Percentiles rank a stretch among this genome's conserved stretches.
These are phyloP conservation scores for Plasmodium fragile DNA, from an alignment of 169 alveolate genomes.

Conservation along the genomic window DNA sequence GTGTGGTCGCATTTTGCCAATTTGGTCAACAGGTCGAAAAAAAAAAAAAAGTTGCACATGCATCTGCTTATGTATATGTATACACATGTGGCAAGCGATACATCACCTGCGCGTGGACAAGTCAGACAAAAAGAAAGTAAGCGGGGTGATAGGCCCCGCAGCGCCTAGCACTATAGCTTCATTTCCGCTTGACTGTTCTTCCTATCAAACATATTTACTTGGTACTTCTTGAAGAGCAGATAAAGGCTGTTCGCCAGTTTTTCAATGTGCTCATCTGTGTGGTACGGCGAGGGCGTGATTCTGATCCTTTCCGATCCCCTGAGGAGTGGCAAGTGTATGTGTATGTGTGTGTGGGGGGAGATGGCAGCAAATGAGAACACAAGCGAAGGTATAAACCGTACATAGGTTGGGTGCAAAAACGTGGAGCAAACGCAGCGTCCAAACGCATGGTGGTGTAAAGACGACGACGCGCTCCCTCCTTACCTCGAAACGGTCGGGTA, in stretches of 20 bases:
- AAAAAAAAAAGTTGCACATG: background rate
- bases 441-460: background rate
- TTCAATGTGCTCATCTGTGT: slow-evolving; percentile 85
- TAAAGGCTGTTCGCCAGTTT: slow-evolving; percentile 78
- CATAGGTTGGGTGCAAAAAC: background rate
- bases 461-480: background rate
- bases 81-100: background rate
- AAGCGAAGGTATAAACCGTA: background rate
- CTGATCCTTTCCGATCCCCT: slow-evolving; percentile 89
- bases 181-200: slow-evolving; percentile 7
- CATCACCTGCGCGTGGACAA: background rate
- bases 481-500: slow-evolving; percentile 91
- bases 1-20: background rate
- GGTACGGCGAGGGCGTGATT: slow-evolving; percentile 91
- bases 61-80: slow-evolving; percentile 15
- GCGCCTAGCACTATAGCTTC: slow-evolving; percentile 8
- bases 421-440: background rate
- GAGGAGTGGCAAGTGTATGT: background rate
- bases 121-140: background rate
- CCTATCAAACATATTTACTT: slow-evolving; percentile 46
- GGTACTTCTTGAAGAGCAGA: slow-evolving; percentile 37
- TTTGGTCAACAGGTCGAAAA: background rate
- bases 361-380: background rate
- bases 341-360: too few relatives aligned
- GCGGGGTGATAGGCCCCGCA: background rate